These are phyloP conservation scores for Hypsizygus marmoreus DNA, from an alignment of 768 basidiomycete species.

Conservation along the genomic window DNA sequence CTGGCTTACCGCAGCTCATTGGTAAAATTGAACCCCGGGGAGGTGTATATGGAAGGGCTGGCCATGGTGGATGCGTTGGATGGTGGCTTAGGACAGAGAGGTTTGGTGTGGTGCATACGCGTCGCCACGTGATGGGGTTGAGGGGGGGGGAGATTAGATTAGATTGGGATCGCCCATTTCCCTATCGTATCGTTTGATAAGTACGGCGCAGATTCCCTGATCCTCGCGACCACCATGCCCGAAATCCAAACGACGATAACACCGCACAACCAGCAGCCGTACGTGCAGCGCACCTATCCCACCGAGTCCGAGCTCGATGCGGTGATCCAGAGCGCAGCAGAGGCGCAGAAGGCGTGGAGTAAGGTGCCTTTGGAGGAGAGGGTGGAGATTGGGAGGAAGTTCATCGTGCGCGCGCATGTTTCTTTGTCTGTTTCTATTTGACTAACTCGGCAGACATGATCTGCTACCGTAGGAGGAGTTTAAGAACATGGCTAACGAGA, in stretches of 20 bases:
- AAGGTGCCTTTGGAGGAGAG: slow-evolving; percentile 72
- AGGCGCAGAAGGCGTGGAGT: slow-evolving; percentile 78
- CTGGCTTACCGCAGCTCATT: slow-evolving; percentile 66
- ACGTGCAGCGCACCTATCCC: slow-evolving; percentile 69
- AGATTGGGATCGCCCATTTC: slow-evolving; percentile 15
- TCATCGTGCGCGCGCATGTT: slow-evolving; percentile 41
- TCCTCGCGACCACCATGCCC: slow-evolving; percentile 28
- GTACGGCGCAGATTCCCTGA: slow-evolving; percentile 7
- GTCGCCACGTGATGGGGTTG: slow-evolving; percentile 36
- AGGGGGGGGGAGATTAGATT: slow-evolving; percentile 19
- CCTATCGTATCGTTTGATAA: too few species aligned
- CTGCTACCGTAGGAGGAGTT: slow-evolving; percentile 47
- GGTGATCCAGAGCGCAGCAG: slow-evolving; percentile 55
- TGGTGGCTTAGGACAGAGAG: slow-evolving; percentile 2
- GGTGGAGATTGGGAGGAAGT: slow-evolving; percentile 59
- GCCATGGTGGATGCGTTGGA: slow-evolving; percentile 38
- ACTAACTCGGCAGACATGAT: too few species aligned
- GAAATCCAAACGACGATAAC: slow-evolving; percentile 76
- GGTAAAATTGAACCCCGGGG: slow-evolving; percentile 76
- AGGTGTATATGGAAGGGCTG: slow-evolving; percentile 45
- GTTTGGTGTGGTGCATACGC: slow-evolving; percentile 22
- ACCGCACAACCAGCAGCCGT: slow-evolving; percentile 76
- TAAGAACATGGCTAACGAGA: slow-evolving; percentile 52
- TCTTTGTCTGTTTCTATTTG: too few species aligned
- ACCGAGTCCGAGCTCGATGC: slow-evolving; percentile 57